phyloP scores from a whole-genome alignment of 768 basidiomycete genomes.

The Leccinum variicolor region DNA sequence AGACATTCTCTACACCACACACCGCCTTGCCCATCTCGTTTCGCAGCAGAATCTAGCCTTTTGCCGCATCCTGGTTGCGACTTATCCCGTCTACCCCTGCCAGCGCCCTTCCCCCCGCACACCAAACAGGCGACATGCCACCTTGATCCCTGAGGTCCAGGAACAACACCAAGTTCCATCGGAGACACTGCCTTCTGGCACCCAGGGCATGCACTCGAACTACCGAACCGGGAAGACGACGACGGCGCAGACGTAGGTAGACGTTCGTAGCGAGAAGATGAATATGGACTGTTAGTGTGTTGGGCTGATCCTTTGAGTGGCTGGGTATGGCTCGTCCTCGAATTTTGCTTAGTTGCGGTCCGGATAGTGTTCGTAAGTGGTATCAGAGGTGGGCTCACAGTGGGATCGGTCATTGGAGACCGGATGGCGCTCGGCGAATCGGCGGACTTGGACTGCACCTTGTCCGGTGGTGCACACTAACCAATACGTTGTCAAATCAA shows the following conservation, averaged over 20 bases:
- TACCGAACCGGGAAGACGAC: constrained; percentile 31
- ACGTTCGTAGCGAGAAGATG: constrained; percentile 32
- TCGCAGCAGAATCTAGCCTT: constrained; percentile 79
- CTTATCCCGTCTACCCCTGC: constrained; percentile 45
- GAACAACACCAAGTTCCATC: constrained; percentile 85
- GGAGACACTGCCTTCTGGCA: constrained; percentile 70
- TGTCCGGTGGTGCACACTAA: constrained; percentile 45
- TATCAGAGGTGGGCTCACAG: constrained; percentile 17
- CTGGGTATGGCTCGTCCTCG: constrained; percentile 7
- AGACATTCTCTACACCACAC: constrained; percentile 86
- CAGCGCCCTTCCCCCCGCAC: constrained; percentile 66
- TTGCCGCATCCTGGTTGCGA: constrained; percentile 79
- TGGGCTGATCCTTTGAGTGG: constrained; percentile 11
- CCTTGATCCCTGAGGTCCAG: constrained; percentile 75
- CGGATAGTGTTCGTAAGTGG: constrained; percentile 19
- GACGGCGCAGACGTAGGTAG: constrained; percentile 16
- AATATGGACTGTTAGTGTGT: constrained; percentile 16
- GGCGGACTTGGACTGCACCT: constrained; percentile 13
- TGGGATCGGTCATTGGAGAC: constrained; percentile 10
- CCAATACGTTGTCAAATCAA: neutral
- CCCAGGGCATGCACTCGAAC: constrained; percentile 62
- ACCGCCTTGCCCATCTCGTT: constrained; percentile 60
- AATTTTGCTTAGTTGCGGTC: constrained; percentile 4
- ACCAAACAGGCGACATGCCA: constrained; percentile 80
- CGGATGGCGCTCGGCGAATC: constrained; percentile 6